These are phyloP conservation scores for Rosa chinensis DNA, from an alignment of 306 rosid species.

Conservation along the genomic window DNA sequence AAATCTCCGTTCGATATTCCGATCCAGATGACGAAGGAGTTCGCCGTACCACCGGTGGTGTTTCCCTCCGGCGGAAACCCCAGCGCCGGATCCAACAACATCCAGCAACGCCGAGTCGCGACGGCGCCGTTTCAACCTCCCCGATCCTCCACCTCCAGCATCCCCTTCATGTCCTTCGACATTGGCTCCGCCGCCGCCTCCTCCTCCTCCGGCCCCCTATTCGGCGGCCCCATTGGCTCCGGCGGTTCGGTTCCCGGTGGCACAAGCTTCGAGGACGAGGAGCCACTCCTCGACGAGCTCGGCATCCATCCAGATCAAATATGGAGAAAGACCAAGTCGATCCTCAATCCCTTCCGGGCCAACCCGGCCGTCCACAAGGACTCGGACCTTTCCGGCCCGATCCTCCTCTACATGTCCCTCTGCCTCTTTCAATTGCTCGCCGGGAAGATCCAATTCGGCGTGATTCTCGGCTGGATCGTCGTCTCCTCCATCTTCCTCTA, in stretches of 20 bases:
- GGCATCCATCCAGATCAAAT: conserved; percentile 97
- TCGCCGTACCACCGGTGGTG: conserved; percentile 83
- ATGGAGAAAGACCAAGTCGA: conserved; percentile 83
- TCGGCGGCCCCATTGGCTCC: conserved; percentile 51
- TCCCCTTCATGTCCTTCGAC: conserved; percentile 96
- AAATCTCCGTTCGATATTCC: background rate
- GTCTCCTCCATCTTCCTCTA: conserved; percentile 87
- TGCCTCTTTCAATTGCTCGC: conserved; percentile 93
- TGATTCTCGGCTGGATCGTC: conserved; percentile 93
- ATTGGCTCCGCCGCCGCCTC: conserved; percentile 77
- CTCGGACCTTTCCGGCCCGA: conserved; percentile 90
- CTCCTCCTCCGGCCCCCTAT: conserved; percentile 54
- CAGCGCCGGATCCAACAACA: conserved; percentile 32
- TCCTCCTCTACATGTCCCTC: conserved; percentile 77
- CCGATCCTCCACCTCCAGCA: conserved; percentile 55
- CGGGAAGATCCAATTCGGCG: conserved; percentile 95
- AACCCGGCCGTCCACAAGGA: conserved; percentile 72
- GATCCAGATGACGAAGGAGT: conserved; percentile 51
- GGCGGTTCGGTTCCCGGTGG: conserved; percentile 35
- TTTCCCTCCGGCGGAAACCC: conserved; percentile 79
- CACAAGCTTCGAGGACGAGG: conserved; percentile 79
- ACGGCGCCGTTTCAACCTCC: conserved; percentile 86
- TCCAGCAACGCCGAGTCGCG: conserved; percentile 72
- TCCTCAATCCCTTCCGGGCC: conserved; percentile 76
- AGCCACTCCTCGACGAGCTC: conserved; percentile 91